These are phyloP conservation scores for Neltuma alba DNA, from an alignment of 306 rosid genomes.

Conservation along the genomic window DNA sequence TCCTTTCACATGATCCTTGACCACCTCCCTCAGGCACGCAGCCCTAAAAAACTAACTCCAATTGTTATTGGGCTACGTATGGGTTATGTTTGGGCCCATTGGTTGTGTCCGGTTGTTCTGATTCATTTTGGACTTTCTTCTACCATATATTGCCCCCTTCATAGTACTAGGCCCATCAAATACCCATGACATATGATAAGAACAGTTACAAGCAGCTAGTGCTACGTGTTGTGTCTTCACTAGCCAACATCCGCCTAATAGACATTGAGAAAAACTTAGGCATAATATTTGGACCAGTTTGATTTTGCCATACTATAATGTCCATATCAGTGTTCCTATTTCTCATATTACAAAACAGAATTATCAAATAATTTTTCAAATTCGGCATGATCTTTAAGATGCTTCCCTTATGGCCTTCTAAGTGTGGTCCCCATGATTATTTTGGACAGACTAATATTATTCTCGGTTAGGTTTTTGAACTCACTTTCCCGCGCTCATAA, in stretches of 20 bases:
- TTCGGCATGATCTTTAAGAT: not conserved
- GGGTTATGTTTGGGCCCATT: no score
- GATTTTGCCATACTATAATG: not conserved
- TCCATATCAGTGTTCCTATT: not conserved
- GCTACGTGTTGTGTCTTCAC: not conserved
- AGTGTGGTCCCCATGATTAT: not conserved
- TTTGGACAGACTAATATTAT: conserved; percentile 3
- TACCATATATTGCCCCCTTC: no score
- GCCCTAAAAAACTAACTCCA: no score
- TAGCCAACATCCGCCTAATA: not conserved
- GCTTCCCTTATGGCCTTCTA: not conserved
- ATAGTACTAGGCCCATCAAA: no score
- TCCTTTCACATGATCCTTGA: no score
- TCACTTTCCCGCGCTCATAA: conserved; percentile 19
- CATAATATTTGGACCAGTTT: not conserved
- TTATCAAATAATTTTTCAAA: not conserved
- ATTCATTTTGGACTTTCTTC: no score
- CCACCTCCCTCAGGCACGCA: no score
- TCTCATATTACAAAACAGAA: not conserved
- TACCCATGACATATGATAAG: not conserved
- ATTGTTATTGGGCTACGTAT: no score
- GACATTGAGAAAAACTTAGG: not conserved
- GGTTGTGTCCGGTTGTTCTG: no score
- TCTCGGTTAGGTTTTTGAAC: not conserved
- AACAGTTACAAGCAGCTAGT: not conserved